phyloP scores from a whole-genome alignment of 169 alveolate species.

The Plasmodium vivax region DNA sequence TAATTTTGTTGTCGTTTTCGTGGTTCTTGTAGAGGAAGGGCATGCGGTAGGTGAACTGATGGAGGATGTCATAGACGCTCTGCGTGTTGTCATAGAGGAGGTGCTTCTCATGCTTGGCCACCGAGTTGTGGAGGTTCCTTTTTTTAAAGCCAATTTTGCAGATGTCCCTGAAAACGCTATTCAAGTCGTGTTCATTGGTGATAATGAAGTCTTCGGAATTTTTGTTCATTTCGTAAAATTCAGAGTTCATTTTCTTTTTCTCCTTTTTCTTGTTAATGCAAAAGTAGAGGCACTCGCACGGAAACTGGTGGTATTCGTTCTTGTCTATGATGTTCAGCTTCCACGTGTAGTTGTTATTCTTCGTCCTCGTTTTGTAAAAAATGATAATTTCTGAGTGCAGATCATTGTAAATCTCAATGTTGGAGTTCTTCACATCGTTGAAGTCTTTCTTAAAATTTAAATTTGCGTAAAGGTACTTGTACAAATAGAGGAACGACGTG shows the following conservation, averaged over 20 bases:
- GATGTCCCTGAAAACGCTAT: constrained; percentile 41
- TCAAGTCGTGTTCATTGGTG: constrained; percentile 49
- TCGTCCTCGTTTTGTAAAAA: constrained; percentile 66
- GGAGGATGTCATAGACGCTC: constrained; percentile 51
- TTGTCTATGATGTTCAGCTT: constrained; percentile 43
- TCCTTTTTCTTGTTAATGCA: constrained; percentile 60
- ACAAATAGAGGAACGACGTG: constrained; percentile 53
- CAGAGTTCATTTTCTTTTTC: constrained; percentile 23
- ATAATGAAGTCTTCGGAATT: constrained; percentile 52
- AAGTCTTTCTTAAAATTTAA: constrained; percentile 53
- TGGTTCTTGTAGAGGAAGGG: constrained; percentile 48
- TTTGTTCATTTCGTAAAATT: constrained; percentile 9
- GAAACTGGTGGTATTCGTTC: constrained; percentile 63
- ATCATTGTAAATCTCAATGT: constrained; percentile 65
- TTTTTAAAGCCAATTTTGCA: constrained; percentile 52
- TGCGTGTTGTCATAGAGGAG: constrained; percentile 64
- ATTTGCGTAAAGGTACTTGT: constrained; percentile 26
- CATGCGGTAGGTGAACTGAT: constrained; percentile 54
- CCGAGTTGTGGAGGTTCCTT: constrained; percentile 13
- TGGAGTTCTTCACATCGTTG: constrained; percentile 47
- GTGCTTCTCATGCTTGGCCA: constrained; percentile 61
- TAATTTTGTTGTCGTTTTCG: constrained; percentile 47
- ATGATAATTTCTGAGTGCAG: constrained; percentile 63
- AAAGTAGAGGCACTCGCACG: constrained; percentile 65
- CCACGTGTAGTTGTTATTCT: constrained; percentile 63